A percentile compares a stretch with the other conserved stretches of the same genome.
phyloP scores from a whole-genome alignment of 2,329 filamentous ascomycete species.

The Biscogniauxia mediterranea region DNA sequence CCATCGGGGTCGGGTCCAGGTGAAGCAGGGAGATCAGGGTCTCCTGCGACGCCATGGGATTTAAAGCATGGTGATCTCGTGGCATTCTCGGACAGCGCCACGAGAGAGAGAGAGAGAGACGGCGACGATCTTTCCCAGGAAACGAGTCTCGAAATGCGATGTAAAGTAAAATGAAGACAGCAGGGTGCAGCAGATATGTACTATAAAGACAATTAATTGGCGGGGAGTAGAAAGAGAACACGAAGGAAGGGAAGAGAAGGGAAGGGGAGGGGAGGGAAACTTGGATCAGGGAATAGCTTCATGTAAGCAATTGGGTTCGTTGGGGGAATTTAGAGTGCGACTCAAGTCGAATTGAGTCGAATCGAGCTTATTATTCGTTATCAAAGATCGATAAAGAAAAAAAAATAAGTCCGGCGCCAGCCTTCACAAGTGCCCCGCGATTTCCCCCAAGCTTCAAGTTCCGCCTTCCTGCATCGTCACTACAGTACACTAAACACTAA shows the following conservation, averaged over 20 bases:
- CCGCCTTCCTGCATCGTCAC: neutral
- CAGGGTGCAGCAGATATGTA: too few species aligned
- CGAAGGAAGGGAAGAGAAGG: neutral
- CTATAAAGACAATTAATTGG: too few species aligned
- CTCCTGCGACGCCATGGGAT: constrained; percentile 45
- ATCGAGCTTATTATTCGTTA: neutral
- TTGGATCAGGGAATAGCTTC: neutral
- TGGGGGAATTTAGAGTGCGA: neutral
- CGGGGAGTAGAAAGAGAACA: neutral
- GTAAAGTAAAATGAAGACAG: too few species aligned
- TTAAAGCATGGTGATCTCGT: constrained; percentile 35
- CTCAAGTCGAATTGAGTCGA: neutral
- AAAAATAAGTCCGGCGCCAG: neutral
- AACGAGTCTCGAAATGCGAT: neutral
- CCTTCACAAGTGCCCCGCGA: neutral
- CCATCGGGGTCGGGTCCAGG: constrained; percentile 80
- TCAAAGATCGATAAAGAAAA: neutral
- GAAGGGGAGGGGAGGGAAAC: neutral
- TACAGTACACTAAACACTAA: too few species aligned
- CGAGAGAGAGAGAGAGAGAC: neutral
- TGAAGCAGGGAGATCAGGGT: constrained; percentile 68
- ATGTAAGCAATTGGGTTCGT: neutral
- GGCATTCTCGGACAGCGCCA: constrained; percentile 21
- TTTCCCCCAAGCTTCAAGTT: neutral
- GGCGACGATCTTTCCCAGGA: neutral